Conservation (phyloP, 352 stramenopile genomes). For the Pythium guiyangense region DNA sequence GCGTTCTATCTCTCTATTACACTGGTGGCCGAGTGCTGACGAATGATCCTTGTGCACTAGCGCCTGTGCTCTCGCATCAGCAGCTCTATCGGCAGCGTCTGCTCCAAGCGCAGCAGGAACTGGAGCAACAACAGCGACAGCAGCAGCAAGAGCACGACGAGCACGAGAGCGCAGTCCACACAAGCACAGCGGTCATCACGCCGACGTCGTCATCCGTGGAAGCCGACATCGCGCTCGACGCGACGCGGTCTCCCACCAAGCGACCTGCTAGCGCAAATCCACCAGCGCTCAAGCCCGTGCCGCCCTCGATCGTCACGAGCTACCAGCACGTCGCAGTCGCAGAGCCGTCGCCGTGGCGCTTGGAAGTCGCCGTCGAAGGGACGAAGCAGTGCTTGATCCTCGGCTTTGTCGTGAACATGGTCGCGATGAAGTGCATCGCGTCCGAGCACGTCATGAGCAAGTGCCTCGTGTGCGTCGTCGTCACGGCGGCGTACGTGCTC, state of each 20-base stretch:
- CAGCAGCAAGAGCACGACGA: slow-evolving; percentile 4
- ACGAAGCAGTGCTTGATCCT: slow-evolving; percentile 72
- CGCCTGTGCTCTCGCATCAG: slow-evolving; percentile 55
- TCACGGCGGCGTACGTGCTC: slow-evolving; percentile 40
- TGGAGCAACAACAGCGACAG: slow-evolving; percentile 28
- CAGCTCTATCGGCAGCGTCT: slow-evolving; percentile 74
- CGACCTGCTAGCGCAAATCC: not conserved
- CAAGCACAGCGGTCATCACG: slow-evolving; percentile 9
- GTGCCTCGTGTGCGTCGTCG: slow-evolving; percentile 46
- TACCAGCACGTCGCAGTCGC: not conserved
- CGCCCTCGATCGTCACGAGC: slow-evolving; percentile 16
- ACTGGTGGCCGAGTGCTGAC: not conserved
- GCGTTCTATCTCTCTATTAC: not conserved
- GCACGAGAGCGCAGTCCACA: not conserved
- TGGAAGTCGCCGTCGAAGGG: slow-evolving; percentile 54
- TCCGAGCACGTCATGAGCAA: slow-evolving; percentile 69
- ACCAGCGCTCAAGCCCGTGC: slow-evolving; percentile 16
- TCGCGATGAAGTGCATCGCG: slow-evolving; percentile 57
- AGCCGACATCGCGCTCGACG: not conserved
- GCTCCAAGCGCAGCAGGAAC: slow-evolving; percentile 38
- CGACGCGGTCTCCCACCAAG: not conserved
- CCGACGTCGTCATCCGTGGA: slow-evolving; percentile 7
- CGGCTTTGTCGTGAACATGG: slow-evolving; percentile 74
- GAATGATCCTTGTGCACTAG: slow-evolving; percentile 3
- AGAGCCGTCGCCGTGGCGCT: slow-evolving; percentile 33